These are phyloP conservation scores for Nyssa sinensis DNA, from an alignment of 148 eudicot species.

Conservation along the genomic window DNA sequence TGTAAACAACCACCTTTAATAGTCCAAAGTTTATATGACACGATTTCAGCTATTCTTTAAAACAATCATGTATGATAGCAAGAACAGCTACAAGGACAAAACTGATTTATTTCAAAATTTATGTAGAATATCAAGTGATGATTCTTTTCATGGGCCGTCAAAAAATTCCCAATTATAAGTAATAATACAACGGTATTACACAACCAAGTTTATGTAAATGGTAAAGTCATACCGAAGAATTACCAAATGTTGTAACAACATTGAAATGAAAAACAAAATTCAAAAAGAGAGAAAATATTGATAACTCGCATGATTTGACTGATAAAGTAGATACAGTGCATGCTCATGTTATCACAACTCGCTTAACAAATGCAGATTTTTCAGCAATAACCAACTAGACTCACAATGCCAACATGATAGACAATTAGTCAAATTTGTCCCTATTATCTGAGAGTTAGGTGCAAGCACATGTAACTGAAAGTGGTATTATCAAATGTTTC, in stretches of 20 bases:
- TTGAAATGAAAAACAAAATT: too few relatives aligned
- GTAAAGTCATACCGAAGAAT: not conserved
- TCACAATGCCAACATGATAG: too few relatives aligned
- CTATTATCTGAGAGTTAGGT: not conserved
- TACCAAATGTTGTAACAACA: too few relatives aligned
- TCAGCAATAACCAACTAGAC: not conserved
- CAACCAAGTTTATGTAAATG: too few relatives aligned
- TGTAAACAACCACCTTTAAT: not conserved
- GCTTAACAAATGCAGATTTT: not conserved
- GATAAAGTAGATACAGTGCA: not conserved
- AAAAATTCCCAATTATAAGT: not conserved
- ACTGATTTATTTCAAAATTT: too few relatives aligned
- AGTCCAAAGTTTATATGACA: too few relatives aligned
- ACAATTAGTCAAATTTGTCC: not conserved
- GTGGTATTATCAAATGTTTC: not conserved
- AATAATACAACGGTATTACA: not conserved
- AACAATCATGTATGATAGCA: too few relatives aligned
- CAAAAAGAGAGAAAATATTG: not conserved
- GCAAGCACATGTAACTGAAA: slow-evolving; percentile 12
- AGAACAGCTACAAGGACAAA: not conserved
- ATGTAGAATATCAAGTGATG: too few relatives aligned
- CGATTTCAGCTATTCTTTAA: too few relatives aligned
- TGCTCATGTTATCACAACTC: not conserved
- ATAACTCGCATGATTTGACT: not conserved
- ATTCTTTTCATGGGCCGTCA: not conserved